phyloP scores from a whole-genome alignment of 306 rosid species.

The Prinsepia uniflora region DNA sequence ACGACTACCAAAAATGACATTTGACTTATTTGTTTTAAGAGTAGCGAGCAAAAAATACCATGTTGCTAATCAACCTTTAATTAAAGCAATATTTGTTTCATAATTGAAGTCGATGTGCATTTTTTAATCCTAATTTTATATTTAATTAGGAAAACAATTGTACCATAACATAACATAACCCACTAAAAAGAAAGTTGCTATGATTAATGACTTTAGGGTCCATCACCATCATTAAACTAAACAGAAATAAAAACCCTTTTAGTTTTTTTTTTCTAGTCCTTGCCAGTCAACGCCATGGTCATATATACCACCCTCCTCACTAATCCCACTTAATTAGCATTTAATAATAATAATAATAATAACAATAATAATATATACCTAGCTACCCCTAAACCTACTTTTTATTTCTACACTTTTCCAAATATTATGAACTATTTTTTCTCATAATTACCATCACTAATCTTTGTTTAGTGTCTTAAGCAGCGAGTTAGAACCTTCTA shows the following conservation, averaged over 20 bases:
- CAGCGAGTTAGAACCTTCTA: too few relatives aligned
- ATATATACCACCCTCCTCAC: constrained; percentile 2
- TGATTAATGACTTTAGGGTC: constrained; percentile 32
- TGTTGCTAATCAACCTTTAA: too few relatives aligned
- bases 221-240: constrained; percentile 27
- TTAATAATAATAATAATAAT: not conserved
- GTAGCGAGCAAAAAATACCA: too few relatives aligned
- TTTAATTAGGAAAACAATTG: not conserved
- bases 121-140: not conserved
- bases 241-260: not conserved
- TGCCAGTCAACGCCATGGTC: constrained; percentile 34
- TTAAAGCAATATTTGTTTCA: not conserved
- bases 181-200: constrained; percentile 21
- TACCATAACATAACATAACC: not conserved
- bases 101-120: too few relatives aligned
- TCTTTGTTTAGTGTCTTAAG: too few relatives aligned
- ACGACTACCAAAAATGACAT: too few relatives aligned
- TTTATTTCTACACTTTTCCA: too few relatives aligned
- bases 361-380: not conserved
- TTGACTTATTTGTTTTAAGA: too few relatives aligned
- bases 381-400: not conserved
- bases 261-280: constrained; percentile 16
- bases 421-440: too few relatives aligned
- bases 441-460: too few relatives aligned
- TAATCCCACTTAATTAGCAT: not conserved